These are phyloP conservation scores for Clitocybe nebularis DNA, from an alignment of 1,284 basidiomycete genomes.

Conservation along the genomic window DNA sequence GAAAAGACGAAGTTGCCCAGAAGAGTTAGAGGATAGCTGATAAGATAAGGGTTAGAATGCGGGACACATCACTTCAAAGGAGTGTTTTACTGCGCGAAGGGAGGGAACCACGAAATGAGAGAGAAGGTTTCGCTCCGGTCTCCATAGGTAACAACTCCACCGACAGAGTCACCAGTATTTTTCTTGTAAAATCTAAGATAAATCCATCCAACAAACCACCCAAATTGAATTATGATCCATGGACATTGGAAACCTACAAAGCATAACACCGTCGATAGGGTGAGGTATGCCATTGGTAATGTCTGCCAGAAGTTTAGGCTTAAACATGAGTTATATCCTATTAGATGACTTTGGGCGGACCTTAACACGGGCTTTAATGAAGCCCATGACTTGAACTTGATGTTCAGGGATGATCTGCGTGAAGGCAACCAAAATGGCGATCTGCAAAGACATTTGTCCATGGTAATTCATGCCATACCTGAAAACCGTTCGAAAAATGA, in stretches of 20 bases:
- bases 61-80: slow-evolving; percentile 6
- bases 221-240: slow-evolving; percentile 96
- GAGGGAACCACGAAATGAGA: slow-evolving; percentile 96
- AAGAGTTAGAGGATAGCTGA: slow-evolving; percentile 61
- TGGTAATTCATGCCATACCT: slow-evolving; percentile 89
- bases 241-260: slow-evolving; percentile 89
- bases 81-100: slow-evolving; percentile 73
- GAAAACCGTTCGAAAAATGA: slow-evolving; percentile 10
- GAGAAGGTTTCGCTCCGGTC: slow-evolving; percentile 96
- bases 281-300: slow-evolving; percentile 91
- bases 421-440: slow-evolving; percentile 89
- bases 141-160: slow-evolving; percentile 68
- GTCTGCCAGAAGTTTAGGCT: slow-evolving; percentile 43
- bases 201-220: slow-evolving; percentile 94
- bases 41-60: slow-evolving; percentile 11
- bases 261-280: slow-evolving; percentile 86
- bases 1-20: slow-evolving; percentile 70
- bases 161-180: slow-evolving; percentile 55
- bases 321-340: slow-evolving; percentile 3
- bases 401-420: slow-evolving; percentile 98
- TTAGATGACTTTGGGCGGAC: no score
- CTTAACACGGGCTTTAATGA: slow-evolving; percentile 87
- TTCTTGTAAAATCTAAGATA: slow-evolving; percentile 97
- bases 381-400: slow-evolving; percentile 89
- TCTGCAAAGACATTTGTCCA: slow-evolving; percentile 91